Base-by-base conservation (phyloP, 2,329 filamentous ascomycete genomes). In the Cladorrhinum sp. region DNA sequence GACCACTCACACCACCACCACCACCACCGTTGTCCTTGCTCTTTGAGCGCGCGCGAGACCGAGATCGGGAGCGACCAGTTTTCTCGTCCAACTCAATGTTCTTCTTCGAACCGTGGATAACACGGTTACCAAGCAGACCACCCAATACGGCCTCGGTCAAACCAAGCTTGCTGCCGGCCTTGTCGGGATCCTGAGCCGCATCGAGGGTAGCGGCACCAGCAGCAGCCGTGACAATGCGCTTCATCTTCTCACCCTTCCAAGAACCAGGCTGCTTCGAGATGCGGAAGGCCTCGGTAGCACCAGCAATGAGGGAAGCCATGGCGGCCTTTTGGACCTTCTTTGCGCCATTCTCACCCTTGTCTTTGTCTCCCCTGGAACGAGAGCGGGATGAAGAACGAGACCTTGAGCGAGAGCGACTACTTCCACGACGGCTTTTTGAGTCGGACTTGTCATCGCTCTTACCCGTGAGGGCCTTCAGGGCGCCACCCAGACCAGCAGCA, bases 171-270 rank as follows among this genome's bases (percentile, higher is more conserved):
- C 89, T 90, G 72, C 92, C 88, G 73, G 91, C 87, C 68, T 88
- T 86, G 18, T 82, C 80, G 5, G 87, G 82, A 69, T 92, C 83
- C 48, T 92, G 83, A 23, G 87, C 88, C 8, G 87, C 86, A 73
- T 97, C 92, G 63, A 96, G 89, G 61, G 92, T 90, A 67, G 91
- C 94, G 62, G 94, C 92, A 75, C 91, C 89, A 24, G 85, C 83
- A 24, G 94, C 94, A 53, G 92, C 93, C 21, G 94, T 97, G 54
- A 96, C 83, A 62, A 98, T 86, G 57, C 94, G 91, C 79, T 92
- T 95, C 66, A 92, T 91, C 77, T 97, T 97, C 65, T 91, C 89
- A 39, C 93, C 94, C 65, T 88, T 89, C 92, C 93, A 97, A 49
- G 88, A 85, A 58, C 94, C 94, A 2, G 92, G 90, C 64, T 95